A percentile compares a stretch with the other conserved stretches of the same genome.
These are phyloP conservation scores for Diaporthe caulivora DNA, from an alignment of 2,329 filamentous ascomycete genomes.

Conservation along the genomic window DNA sequence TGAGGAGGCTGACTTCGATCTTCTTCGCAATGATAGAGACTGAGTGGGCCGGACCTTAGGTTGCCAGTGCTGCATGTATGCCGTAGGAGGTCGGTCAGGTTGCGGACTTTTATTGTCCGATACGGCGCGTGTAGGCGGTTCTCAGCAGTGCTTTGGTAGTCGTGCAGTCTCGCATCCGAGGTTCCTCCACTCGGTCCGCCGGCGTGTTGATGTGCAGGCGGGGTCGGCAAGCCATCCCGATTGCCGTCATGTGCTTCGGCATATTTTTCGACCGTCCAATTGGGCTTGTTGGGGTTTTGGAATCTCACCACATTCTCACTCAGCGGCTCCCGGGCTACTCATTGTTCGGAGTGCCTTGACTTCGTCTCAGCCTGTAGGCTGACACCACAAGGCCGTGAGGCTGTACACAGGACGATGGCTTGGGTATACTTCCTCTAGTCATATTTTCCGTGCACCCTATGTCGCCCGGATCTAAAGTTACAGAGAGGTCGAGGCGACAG, in stretches of 20 bases:
- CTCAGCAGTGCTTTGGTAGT: background rate
- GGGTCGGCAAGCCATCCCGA: background rate
- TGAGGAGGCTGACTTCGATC: background rate
- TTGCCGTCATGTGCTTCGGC: background rate
- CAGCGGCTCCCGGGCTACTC: no score
- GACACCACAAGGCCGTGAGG: background rate
- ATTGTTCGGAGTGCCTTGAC: background rate
- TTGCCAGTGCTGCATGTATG: background rate
- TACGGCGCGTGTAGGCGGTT: background rate
- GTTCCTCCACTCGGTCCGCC: background rate
- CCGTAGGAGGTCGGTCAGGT: background rate
- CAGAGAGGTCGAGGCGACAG: no score
- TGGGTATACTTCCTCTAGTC: background rate
- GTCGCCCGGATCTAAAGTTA: no score
- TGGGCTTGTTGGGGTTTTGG: background rate
- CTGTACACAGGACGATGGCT: background rate
- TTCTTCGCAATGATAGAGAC: background rate
- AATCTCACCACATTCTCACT: background rate
- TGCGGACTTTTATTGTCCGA: background rate
- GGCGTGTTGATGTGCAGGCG: background rate
- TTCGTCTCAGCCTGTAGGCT: background rate
- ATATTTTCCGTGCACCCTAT: background rate
- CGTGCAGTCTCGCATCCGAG: background rate
- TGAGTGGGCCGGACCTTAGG: background rate
- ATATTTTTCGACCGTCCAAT: background rate